A percentile compares a stretch with the other conserved stretches of the same genome.
These are phyloP conservation scores for Penicillium rolfsii DNA, from an alignment of 2,329 filamentous ascomycete genomes.

Conservation along the genomic window DNA sequence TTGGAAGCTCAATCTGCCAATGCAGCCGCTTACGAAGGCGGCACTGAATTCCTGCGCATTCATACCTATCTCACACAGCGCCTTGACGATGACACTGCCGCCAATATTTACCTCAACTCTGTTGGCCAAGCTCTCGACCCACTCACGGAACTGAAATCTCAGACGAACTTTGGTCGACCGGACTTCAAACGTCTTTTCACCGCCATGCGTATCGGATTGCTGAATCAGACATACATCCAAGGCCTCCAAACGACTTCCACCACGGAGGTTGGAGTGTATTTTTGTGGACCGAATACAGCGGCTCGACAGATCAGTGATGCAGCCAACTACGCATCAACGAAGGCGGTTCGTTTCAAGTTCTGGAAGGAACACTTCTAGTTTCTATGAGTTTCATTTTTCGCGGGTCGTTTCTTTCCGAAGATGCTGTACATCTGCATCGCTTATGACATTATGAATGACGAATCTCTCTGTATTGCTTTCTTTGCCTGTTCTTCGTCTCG, in stretches of 20 bases:
- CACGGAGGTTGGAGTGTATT: slow-evolving; percentile 95
- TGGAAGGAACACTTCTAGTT: slow-evolving; percentile 86
- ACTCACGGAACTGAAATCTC: slow-evolving; percentile 82
- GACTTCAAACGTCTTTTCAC: slow-evolving; percentile 81
- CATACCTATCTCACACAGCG: slow-evolving; percentile 97
- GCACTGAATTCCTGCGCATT: slow-evolving; percentile 85
- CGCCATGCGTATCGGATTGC: slow-evolving; percentile 84
- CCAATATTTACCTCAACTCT: slow-evolving; percentile 96
- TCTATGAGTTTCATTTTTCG: slow-evolving; percentile 4
- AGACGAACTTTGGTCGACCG: slow-evolving; percentile 93
- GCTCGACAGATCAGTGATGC: slow-evolving; percentile 85
- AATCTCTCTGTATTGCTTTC: slow-evolving; percentile 22
- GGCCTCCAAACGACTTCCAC: slow-evolving; percentile 75
- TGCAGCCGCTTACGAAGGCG: slow-evolving; percentile 60
- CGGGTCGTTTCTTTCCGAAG: not conserved
- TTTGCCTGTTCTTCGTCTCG: slow-evolving; percentile 6
- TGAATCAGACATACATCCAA: slow-evolving; percentile 80
- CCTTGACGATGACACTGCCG: slow-evolving; percentile 85
- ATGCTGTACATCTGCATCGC: slow-evolving; percentile 10
- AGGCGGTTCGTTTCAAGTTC: slow-evolving; percentile 90
- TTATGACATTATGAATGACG: slow-evolving; percentile 30
- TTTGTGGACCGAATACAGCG: slow-evolving; percentile 82
- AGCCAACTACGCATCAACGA: slow-evolving; percentile 70
- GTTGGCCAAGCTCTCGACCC: slow-evolving; percentile 88
- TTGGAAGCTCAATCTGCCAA: slow-evolving; percentile 84